Conservation (phyloP, 306 rosid species). For the Clitoria ternatea region DNA sequence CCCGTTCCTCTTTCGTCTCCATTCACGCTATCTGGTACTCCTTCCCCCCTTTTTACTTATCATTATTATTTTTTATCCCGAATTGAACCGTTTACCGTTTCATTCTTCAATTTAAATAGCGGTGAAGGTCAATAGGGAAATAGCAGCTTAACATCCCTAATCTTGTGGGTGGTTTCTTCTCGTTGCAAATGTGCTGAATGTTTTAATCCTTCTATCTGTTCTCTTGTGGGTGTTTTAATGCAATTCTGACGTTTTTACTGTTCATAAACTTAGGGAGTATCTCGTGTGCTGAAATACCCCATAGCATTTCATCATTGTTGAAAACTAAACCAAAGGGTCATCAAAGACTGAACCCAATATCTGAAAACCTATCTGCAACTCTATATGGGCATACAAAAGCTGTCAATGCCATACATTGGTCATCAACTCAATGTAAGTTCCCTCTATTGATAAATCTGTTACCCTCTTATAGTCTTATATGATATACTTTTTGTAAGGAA, state of each 20-base stretch:
- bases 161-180: background rate
- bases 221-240: background rate
- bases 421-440: constrained; percentile 58
- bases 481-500: no score
- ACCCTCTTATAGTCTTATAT: background rate
- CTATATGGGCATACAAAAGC: constrained; percentile 71
- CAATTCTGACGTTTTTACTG: constrained; percentile 7
- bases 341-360: constrained; percentile 21
- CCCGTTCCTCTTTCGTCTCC: constrained; percentile 23
- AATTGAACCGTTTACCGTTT: no score
- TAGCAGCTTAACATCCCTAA: background rate
- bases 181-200: background rate
- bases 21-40: constrained; percentile 44
- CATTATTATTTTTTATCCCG: no score
- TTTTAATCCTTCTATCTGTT: background rate
- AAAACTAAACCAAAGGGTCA: constrained; percentile 41
- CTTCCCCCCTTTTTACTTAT: no score
- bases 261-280: constrained; percentile 33
- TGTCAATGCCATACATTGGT: constrained; percentile 76
- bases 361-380: constrained; percentile 46
- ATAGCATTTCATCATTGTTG: constrained; percentile 45
- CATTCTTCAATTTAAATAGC: no score
- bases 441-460: constrained; percentile 6
- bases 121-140: no score
- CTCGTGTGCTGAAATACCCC: constrained; percentile 48